A percentile compares a stretch with the other conserved stretches of the same genome.
Conservation (phyloP, 2,329 filamentous ascomycete genomes). For the Alternaria angustiovoidea region DNA sequence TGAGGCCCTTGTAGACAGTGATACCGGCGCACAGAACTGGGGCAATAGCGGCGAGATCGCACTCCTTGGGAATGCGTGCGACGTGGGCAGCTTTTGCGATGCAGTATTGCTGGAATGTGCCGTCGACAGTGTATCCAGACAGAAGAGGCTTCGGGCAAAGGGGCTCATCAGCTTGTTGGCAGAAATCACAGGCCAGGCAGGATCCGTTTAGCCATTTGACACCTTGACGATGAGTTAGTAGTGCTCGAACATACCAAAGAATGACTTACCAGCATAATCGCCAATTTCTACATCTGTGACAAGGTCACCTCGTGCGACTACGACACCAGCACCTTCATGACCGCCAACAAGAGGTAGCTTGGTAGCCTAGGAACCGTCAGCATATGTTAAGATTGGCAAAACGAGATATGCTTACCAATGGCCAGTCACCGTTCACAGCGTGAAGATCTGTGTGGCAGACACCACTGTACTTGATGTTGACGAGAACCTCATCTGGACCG, state of each 20-base stretch:
- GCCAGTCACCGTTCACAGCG: constrained; percentile 90
- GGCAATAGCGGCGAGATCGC: constrained; percentile 77
- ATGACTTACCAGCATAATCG: constrained; percentile 69
- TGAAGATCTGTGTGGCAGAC: constrained; percentile 89
- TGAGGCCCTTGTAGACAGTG: constrained; percentile 90
- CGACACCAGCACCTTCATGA: constrained; percentile 78
- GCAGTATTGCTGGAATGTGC: constrained; percentile 91
- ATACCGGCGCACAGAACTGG: constrained; percentile 86
- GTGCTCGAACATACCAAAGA: background rate
- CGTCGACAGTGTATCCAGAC: constrained; percentile 92
- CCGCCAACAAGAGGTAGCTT: constrained; percentile 89
- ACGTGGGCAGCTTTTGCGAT: constrained; percentile 87
- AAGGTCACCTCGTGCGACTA: constrained; percentile 80
- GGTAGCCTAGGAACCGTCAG: constrained; percentile 54
- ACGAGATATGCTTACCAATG: constrained; percentile 58
- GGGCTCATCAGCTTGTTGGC: constrained; percentile 80
- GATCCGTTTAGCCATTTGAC: constrained; percentile 92
- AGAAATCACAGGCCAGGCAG: constrained; percentile 85
- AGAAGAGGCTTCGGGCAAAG: constrained; percentile 78
- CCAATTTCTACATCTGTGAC: constrained; percentile 79
- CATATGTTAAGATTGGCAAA: background rate
- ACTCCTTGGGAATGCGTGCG: constrained; percentile 79
- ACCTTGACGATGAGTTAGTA: constrained; percentile 47
- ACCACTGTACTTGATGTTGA: constrained; percentile 90
- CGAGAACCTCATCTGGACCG: constrained; percentile 86